Base-by-base conservation (phyloP, 2,329 filamentous ascomycete species). In the Blastomyces emzantsi region DNA sequence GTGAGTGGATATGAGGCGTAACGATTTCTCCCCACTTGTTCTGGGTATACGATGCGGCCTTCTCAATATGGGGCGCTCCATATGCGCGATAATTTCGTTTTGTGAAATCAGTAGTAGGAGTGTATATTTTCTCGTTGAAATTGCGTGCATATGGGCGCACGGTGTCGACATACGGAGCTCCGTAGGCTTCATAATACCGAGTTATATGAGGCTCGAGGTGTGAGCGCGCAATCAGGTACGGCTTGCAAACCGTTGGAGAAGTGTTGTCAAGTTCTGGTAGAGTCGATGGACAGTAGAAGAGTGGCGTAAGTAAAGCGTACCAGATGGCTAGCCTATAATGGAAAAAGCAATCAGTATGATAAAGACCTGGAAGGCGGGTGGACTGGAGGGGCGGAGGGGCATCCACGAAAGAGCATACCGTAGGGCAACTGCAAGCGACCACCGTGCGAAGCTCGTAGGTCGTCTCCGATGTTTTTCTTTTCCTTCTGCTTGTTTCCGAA, bases 121-220 rank as follows among this genome's bases (percentile, higher is more conserved):
- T 79, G 71, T 94, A 84, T 59, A 95, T 79, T 54, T 81, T 76
- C 59, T 81, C 78, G 68, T 86, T 83, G 67, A 84, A 76, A 28
- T 78, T 73, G 25, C 82, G 77, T 62, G 82, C 76, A 76, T 97
- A 96, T 0, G 93, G 93, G 65, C 84, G 85, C 45, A 84, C 87
- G 60, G 85, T 78, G 47, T 92, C 83, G 66, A 96, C 85, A 72
- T 97, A 94, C 2, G 91, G 90, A 6, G 88, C 89, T 30, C 90
- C 88, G 72, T 97, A 96, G 64, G 84, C 76, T 68, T 93, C 80
- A 76, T 97, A 97, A 77, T 95, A 96, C 2, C 92, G 93, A 69
- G 87, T 82, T 41, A 95, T 72, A 74, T 93, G 88, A 3, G 94
- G 94, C 33, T 85, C 78, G 65, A 92, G 79, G 64, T 81, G 87